A percentile compares a stretch with the other conserved stretches of the same genome.
Conservation (phyloP, 768 basidiomycete genomes). For the Leccinum subgranulosum region DNA sequence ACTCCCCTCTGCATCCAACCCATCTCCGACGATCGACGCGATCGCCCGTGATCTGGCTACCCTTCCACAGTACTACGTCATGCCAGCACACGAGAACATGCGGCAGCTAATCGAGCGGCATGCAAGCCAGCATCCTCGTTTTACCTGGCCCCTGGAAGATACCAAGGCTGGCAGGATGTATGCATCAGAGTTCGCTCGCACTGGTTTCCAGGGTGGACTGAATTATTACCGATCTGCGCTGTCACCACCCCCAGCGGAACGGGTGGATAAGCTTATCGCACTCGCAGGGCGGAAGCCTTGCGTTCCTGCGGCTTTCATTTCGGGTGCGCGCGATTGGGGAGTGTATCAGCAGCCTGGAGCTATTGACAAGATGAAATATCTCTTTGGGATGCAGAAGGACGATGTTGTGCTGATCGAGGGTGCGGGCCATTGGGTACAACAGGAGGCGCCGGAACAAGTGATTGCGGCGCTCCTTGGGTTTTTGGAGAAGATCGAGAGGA, state of each 20-base stretch:
- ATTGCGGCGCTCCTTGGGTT: conserved; percentile 41
- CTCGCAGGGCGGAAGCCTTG: conserved; percentile 46
- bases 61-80: conserved; percentile 60
- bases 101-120: conserved; percentile 40
- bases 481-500: conserved; percentile 26
- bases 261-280: conserved; percentile 39
- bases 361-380: conserved; percentile 39
- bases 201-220: conserved; percentile 64
- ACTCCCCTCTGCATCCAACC: conserved; percentile 30
- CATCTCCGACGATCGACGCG: conserved; percentile 18
- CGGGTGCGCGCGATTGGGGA: conserved; percentile 59
- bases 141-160: conserved; percentile 47
- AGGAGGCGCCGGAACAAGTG: conserved; percentile 48
- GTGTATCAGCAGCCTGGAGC: conserved; percentile 53
- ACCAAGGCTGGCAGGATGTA: conserved; percentile 44
- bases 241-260: conserved; percentile 30
- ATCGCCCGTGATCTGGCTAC: conserved; percentile 35
- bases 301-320: conserved; percentile 56
- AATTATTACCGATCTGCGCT: conserved; percentile 49
- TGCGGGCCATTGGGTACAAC: conserved; percentile 66
- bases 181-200: conserved; percentile 44
- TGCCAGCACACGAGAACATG: conserved; percentile 55
- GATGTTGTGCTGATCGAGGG: conserved; percentile 51
- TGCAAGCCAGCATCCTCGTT: conserved; percentile 26
- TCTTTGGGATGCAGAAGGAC: conserved; percentile 36